Evolutionary conservation across 495 filamentous ascomycete genomes (phyloP).

Genomic region (Annulohypoxylon moriforme): DNA sequence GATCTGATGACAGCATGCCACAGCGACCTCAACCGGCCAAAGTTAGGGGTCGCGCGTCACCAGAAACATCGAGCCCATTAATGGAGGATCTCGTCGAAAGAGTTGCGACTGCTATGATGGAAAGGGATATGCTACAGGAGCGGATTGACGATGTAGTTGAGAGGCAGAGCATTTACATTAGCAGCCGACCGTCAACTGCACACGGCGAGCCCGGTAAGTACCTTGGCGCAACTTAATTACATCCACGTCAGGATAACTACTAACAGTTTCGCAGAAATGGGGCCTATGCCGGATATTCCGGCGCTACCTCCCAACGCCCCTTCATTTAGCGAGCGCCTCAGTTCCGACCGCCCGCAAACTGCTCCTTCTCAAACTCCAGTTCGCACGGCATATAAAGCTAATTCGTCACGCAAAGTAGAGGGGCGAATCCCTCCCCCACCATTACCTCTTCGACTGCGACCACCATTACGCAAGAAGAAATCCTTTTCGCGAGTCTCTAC

Average conservation of each 20-base stretch:
- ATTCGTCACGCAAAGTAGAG: conserved; percentile 46
- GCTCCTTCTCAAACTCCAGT: conserved; percentile 43
- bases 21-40: conserved; percentile 45
- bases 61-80: conserved; percentile 45
- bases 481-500: conserved; percentile 66
- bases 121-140: conserved; percentile 62
- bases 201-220: conserved; percentile 46
- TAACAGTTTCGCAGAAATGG: conserved; percentile 49
- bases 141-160: conserved; percentile 65
- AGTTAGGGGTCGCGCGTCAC: conserved; percentile 48
- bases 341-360: conserved; percentile 54
- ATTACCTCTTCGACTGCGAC: conserved; percentile 62
- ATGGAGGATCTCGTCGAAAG: conserved; percentile 59
- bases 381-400: conserved; percentile 42
- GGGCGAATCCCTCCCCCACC: conserved; percentile 61
- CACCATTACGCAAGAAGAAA: conserved; percentile 66
- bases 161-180: conserved; percentile 62
- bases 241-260: background rate
- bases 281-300: conserved; percentile 60
- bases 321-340: conserved; percentile 62
- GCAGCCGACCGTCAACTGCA: conserved; percentile 61
- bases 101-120: conserved; percentile 63
- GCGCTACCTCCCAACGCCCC: conserved; percentile 59
- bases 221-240: background rate
- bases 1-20: conserved; percentile 42